A percentile compares a stretch with the other conserved stretches of the same genome.
phyloP scores from a whole-genome alignment of 2,329 filamentous ascomycete genomes.

The Monilinia polystroma region DNA sequence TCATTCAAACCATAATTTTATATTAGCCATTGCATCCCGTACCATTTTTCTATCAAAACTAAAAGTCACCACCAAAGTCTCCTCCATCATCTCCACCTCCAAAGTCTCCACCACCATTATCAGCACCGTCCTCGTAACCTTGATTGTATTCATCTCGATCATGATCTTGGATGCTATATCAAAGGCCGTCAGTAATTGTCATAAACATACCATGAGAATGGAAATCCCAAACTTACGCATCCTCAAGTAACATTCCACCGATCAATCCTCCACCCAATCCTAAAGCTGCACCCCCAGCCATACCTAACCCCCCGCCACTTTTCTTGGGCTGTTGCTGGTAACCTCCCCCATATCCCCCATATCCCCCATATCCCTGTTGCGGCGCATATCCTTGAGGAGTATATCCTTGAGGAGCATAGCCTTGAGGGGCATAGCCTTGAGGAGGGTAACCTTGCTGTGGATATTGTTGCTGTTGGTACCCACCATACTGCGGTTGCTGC shows the following conservation, averaged over 20 bases:
- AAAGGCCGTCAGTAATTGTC: not conserved
- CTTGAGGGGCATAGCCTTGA: slow-evolving; percentile 38
- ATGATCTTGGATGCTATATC: slow-evolving; percentile 52
- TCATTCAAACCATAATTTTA: not conserved
- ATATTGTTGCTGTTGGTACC: slow-evolving; percentile 38
- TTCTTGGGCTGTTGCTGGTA: slow-evolving; percentile 44
- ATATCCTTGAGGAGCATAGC: slow-evolving; percentile 43
- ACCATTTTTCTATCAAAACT: slow-evolving; percentile 46
- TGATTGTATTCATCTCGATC: slow-evolving; percentile 59
- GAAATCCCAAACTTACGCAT: slow-evolving; percentile 46
- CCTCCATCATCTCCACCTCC: slow-evolving; percentile 36
- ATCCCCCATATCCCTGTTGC: slow-evolving; percentile 39
- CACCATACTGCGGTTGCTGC: slow-evolving; percentile 21
- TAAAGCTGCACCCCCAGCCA: slow-evolving; percentile 70
- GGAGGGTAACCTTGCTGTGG: slow-evolving; percentile 39
- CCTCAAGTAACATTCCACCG: slow-evolving; percentile 70
- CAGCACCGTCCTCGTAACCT: slow-evolving; percentile 42
- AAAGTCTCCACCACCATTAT: slow-evolving; percentile 32
- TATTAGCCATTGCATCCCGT: slow-evolving; percentile 36
- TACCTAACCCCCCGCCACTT: slow-evolving; percentile 58
- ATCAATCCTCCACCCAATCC: slow-evolving; percentile 79
- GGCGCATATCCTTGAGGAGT: slow-evolving; percentile 38
- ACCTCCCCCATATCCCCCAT: slow-evolving; percentile 38
- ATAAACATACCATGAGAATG: not conserved
- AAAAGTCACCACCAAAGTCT: slow-evolving; percentile 27